These are phyloP conservation scores for Diaporthe caulivora DNA, from an alignment of 2,329 filamentous ascomycete genomes.

Conservation along the genomic window DNA sequence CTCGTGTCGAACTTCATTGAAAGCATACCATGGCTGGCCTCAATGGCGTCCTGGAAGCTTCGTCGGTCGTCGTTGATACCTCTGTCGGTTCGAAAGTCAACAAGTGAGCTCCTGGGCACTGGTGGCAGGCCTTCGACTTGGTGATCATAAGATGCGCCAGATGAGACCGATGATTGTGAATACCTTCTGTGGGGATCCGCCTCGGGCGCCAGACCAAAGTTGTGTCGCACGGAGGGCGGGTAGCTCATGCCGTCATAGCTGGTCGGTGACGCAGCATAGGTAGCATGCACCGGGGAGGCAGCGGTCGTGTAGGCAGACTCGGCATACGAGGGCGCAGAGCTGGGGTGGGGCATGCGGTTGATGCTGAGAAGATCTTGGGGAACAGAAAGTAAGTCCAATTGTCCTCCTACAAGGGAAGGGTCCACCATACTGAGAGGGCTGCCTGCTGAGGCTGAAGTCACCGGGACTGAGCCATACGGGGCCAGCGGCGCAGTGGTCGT, in stretches of 20 bases:
- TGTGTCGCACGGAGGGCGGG: slow-evolving; percentile 71
- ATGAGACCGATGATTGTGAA: slow-evolving; percentile 85
- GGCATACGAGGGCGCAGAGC: slow-evolving; percentile 75
- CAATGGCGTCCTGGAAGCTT: slow-evolving; percentile 88
- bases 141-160: slow-evolving; percentile 60
- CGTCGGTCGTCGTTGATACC: slow-evolving; percentile 64
- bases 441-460: slow-evolving; percentile 81
- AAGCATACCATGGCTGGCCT: slow-evolving; percentile 94
- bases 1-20: slow-evolving; percentile 71
- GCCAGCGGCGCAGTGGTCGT: slow-evolving; percentile 73
- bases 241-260: slow-evolving; percentile 85
- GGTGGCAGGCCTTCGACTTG: slow-evolving; percentile 47
- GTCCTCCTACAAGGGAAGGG: slow-evolving; percentile 68
- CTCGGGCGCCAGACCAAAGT: slow-evolving; percentile 69
- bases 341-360: slow-evolving; percentile 71
- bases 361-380: slow-evolving; percentile 80
- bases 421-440: slow-evolving; percentile 69
- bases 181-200: slow-evolving; percentile 73
- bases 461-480: slow-evolving; percentile 78
- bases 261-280: slow-evolving; percentile 76
- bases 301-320: slow-evolving; percentile 77
- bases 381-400: slow-evolving; percentile 76
- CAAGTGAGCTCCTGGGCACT: slow-evolving; percentile 70
- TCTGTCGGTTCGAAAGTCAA: slow-evolving; percentile 67
- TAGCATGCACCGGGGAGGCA: slow-evolving; percentile 74